Conservation (phyloP, 441 rosid genomes). For the Croton setiger region DNA sequence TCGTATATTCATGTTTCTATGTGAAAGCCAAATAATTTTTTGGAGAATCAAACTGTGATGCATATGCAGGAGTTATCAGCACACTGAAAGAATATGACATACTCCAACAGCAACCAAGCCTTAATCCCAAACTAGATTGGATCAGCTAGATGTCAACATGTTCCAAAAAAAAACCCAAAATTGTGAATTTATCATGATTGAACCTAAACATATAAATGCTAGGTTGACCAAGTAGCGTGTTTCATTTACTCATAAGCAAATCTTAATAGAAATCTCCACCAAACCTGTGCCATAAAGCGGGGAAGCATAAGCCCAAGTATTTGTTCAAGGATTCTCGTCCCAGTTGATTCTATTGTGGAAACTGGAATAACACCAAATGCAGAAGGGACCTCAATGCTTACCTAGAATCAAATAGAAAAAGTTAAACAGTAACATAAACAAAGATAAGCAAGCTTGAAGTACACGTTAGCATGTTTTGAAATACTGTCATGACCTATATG, state of each 20-base stretch:
- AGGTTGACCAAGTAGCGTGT: neutral
- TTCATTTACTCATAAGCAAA: constrained; percentile 14
- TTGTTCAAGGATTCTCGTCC: constrained; percentile 78
- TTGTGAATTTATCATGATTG: neutral
- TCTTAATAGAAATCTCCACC: constrained; percentile 16
- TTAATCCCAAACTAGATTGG: no score
- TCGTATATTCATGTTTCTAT: neutral
- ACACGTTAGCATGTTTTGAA: neutral
- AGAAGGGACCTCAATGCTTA: constrained; percentile 74
- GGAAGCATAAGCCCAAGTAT: constrained; percentile 84
- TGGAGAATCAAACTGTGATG: constrained; percentile 5
- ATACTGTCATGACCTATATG: neutral
- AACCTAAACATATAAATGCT: neutral
- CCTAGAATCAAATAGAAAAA: constrained; percentile 38
- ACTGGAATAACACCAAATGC: constrained; percentile 71
- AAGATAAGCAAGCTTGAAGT: neutral
- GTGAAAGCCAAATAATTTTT: neutral
- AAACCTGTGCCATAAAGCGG: constrained; percentile 88
- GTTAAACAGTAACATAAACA: constrained; percentile 9
- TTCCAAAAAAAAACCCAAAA: neutral
- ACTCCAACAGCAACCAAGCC: neutral
- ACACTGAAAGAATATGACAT: no score
- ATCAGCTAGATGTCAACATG: no score
- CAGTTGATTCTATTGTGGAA: constrained; percentile 72
- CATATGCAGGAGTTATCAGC: neutral